Conservation (phyloP, 208 protist genomes). For the Entamoeba dispar region DNA sequence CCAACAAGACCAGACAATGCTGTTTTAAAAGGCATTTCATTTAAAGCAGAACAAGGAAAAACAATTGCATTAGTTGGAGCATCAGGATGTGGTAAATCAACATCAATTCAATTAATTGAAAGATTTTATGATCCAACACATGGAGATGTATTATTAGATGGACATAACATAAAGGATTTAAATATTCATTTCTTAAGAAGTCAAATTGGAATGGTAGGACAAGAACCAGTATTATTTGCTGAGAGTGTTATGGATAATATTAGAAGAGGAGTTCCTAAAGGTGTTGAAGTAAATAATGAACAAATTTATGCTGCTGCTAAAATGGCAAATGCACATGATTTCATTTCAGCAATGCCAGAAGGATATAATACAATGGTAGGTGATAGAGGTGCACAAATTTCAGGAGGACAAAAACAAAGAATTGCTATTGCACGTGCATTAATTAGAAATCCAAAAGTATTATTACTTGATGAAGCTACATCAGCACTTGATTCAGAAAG, state of each 20-base stretch:
- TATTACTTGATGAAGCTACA: slow-evolving; percentile 70
- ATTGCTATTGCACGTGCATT: slow-evolving; percentile 66
- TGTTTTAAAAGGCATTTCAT: not conserved
- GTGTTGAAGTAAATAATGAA: not conserved
- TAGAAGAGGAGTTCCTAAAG: not conserved
- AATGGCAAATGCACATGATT: not conserved
- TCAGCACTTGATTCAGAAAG: slow-evolving; percentile 58
- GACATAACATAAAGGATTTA: slow-evolving; percentile 52
- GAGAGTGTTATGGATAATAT: slow-evolving; percentile 77
- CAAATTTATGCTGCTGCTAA: not conserved
- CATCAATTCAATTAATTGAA: slow-evolving; percentile 60
- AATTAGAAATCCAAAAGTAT: slow-evolving; percentile 51
- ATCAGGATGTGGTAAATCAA: slow-evolving; percentile 68
- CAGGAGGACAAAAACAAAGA: slow-evolving; percentile 67
- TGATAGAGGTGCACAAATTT: slow-evolving; percentile 35
- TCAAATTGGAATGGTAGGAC: slow-evolving; percentile 51
- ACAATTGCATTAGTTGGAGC: slow-evolving; percentile 66
- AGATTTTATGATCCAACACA: slow-evolving; percentile 66
- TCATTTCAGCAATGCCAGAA: not conserved
- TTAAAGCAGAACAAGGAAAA: slow-evolving; percentile 31
- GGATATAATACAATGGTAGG: not conserved
- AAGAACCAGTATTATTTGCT: slow-evolving; percentile 80
- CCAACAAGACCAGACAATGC: not conserved
- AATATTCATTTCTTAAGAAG: slow-evolving; percentile 31
- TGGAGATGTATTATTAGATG: slow-evolving; percentile 65